phyloP scores from a whole-genome alignment of 768 basidiomycete genomes.

The Trametes punicea region DNA sequence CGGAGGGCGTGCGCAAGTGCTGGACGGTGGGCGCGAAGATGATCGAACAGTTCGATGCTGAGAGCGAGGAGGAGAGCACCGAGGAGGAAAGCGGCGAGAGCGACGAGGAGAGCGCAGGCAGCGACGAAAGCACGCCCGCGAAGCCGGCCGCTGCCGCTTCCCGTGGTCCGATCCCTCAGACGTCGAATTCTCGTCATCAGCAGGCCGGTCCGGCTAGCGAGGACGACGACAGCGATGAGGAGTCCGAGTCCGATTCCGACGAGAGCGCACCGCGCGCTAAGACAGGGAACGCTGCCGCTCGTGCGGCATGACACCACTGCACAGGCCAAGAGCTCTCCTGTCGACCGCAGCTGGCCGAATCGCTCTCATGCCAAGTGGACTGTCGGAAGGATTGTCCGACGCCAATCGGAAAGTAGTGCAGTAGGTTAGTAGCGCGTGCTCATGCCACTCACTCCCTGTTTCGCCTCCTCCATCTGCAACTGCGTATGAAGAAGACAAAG shows the following conservation, averaged over 20 bases:
- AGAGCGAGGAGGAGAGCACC: conserved; percentile 44
- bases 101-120: conserved; percentile 24
- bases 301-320: not conserved
- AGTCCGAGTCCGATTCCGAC: not conserved
- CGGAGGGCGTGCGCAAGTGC: conserved; percentile 61
- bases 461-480: not conserved
- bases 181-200: conserved; percentile 13
- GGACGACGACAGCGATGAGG: conserved; percentile 15
- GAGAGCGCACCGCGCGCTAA: not conserved
- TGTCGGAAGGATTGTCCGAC: not conserved
- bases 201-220: conserved; percentile 30
- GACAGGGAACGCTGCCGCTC: not conserved
- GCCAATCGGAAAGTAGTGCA: not conserved
- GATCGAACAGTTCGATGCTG: conserved; percentile 80
- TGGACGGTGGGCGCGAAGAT: conserved; percentile 70
- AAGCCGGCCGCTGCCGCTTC: conserved; percentile 20
- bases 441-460: not conserved
- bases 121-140: not conserved
- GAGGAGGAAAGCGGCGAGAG: conserved; percentile 28
- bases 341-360: not conserved
- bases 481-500: no score
- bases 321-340: not conserved
- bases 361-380: not conserved
- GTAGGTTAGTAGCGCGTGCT: not conserved
- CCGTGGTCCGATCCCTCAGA: not conserved